phyloP scores from a whole-genome alignment of 345 rosid species.

The Eucalyptus tenuipes region DNA sequence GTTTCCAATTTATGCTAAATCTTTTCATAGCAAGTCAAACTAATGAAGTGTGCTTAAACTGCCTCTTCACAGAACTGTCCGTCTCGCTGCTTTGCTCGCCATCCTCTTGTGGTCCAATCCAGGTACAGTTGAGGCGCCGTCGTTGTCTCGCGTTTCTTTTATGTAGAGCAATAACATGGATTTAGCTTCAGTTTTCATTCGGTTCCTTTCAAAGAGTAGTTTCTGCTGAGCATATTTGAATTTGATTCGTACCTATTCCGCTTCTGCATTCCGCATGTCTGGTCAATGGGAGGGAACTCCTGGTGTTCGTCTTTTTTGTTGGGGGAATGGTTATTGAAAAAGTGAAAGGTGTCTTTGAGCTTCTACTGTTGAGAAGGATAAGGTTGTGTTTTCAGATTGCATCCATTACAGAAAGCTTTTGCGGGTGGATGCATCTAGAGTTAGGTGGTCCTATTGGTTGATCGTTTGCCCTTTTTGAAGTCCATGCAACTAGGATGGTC shows the following conservation, averaged over 20 bases:
- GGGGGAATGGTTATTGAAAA: neutral
- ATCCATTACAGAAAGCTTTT: neutral
- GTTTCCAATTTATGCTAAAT: too few relatives aligned
- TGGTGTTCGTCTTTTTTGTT: too few relatives aligned
- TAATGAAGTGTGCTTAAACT: too few relatives aligned
- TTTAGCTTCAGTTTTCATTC: too few relatives aligned
- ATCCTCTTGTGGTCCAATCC: neutral
- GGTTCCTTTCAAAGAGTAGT: neutral
- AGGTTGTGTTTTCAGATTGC: neutral
- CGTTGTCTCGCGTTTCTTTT: too few relatives aligned
- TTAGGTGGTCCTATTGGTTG: too few relatives aligned
- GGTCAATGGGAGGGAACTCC: neutral
- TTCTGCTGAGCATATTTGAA: too few relatives aligned
- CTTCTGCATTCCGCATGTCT: neutral
- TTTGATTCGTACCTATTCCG: too few relatives aligned
- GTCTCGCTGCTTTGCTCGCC: slow-evolving; percentile 46
- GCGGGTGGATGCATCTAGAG: neutral
- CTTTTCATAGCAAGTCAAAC: too few relatives aligned
- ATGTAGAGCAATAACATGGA: too few relatives aligned
- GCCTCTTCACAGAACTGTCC: slow-evolving; percentile 20
- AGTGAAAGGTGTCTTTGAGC: neutral
- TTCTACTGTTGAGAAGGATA: neutral
- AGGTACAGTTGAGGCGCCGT: neutral
- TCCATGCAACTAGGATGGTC: too few relatives aligned
- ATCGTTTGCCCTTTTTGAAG: neutral